Evolutionary conservation across 495 filamentous ascomycete genomes (phyloP).

Genomic region (Aspergillus bertholletiae): DNA sequence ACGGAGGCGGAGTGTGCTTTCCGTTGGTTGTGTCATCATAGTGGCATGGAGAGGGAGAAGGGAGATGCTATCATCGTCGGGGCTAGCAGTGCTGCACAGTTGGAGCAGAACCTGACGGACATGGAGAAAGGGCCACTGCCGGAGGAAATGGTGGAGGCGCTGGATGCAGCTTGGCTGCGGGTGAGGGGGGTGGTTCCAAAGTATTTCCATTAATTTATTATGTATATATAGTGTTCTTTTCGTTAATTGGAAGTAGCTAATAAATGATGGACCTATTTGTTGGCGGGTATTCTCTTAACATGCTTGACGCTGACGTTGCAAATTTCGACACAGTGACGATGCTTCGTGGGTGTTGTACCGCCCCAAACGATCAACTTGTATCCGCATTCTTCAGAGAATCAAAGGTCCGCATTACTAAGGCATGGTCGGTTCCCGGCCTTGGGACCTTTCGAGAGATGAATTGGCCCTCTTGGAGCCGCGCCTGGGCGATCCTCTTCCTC

Average conservation of each 20-base stretch:
- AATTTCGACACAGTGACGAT: not conserved
- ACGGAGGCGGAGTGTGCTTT: constrained; percentile 43
- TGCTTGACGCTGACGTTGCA: not conserved
- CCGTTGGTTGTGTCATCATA: constrained; percentile 47
- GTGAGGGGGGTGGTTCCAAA: constrained; percentile 9
- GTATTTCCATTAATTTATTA: constrained; percentile 15
- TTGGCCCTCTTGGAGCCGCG: constrained; percentile 13
- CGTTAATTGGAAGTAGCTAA: too few species aligned
- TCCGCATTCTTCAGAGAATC: not conserved
- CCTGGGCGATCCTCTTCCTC: constrained; percentile 15
- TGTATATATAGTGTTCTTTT: too few species aligned
- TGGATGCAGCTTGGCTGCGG: constrained; percentile 10
- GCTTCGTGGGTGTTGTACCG: not conserved
- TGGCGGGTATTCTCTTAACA: too few species aligned
- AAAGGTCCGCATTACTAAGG: not conserved
- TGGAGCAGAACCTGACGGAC: constrained; percentile 30
- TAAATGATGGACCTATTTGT: too few species aligned
- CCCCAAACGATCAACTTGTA: not conserved
- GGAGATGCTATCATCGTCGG: constrained; percentile 44
- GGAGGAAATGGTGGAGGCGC: constrained; percentile 23
- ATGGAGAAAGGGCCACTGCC: constrained; percentile 39
- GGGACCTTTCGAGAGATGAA: not conserved
- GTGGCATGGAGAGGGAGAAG: constrained; percentile 30
- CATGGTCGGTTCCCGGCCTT: not conserved
- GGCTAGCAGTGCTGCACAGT: constrained; percentile 23